A percentile compares a stretch with the other conserved stretches of the same genome.
Conservation (phyloP, 2,329 filamentous ascomycete genomes). For the Talaromyces islandicus region DNA sequence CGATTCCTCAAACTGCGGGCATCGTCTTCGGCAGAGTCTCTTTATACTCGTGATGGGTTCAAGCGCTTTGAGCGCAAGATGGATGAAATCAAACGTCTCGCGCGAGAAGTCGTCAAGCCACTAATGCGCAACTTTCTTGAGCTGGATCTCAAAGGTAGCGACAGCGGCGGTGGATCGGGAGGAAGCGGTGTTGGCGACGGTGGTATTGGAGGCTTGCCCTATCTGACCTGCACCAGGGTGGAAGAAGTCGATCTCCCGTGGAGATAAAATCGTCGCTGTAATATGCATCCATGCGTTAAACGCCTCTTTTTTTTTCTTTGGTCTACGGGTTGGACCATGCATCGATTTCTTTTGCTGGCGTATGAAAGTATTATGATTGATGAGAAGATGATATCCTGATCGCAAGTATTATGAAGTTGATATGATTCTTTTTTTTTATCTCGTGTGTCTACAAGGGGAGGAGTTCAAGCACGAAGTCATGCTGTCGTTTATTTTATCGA, state of each 20-base stretch:
- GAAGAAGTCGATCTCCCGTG: conserved; percentile 60
- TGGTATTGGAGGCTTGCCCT: conserved; percentile 47
- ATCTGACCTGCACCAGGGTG: conserved; percentile 60
- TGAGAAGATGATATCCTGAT: conserved; percentile 12
- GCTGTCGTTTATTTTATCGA: background rate
- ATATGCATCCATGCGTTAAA: conserved; percentile 2
- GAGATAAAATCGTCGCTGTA: conserved; percentile 30
- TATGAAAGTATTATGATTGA: conserved; percentile 10
- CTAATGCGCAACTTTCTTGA: conserved; percentile 82
- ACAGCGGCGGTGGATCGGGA: conserved; percentile 14
- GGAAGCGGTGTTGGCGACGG: conserved; percentile 26
- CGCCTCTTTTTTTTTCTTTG: background rate
- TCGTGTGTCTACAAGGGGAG: background rate
- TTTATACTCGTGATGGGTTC: conserved; percentile 82
- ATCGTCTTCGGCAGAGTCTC: conserved; percentile 44
- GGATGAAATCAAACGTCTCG: conserved; percentile 81
- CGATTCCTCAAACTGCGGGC: conserved; percentile 78
- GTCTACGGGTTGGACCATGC: background rate
- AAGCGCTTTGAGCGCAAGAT: conserved; percentile 78
- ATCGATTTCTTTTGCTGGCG: background rate
- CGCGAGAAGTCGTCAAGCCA: conserved; percentile 74
- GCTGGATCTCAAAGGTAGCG: conserved; percentile 56
- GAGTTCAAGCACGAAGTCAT: background rate
- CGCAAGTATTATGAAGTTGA: background rate
- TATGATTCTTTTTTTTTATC: background rate